Base-by-base conservation (phyloP, 441 rosid genomes). In the Brassica balearica region DNA sequence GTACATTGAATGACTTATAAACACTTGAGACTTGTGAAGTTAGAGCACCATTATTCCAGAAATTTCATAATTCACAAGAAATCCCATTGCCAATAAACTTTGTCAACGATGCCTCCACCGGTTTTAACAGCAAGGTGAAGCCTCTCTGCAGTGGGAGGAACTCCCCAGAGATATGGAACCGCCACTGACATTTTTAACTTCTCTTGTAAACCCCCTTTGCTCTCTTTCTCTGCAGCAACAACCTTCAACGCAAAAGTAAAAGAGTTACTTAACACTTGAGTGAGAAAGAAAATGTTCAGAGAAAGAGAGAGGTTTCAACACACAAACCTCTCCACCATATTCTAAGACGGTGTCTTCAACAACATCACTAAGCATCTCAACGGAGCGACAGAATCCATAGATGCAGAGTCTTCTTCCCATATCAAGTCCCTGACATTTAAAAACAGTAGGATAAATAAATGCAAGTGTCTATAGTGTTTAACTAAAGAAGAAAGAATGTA, bases 71-170 rank as follows among this genome's bases (percentile, higher is more conserved):
- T 74, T 87, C 84, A 94, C 85, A 89, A 84, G 81, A 92, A 92
- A 77, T 92, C 86, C 95, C 97, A 95, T 80, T 95, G 95, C 95
- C 98, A 88, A 48, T 83, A 91, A 59, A 92, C 89, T 82, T 91
- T 95, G 66, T 95, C 97, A 2, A 92, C 96, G 2, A 95, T 95
- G 65, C 99, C 99, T 75, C 97, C 97, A 11, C 99, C 99, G 0
- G 89, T 89, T 72, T 84, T 84, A 69, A 95, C 99, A 1, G 97
- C 99, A 29, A 90, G 92, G 73, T 94, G 94, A 72, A 92, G 99
- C 51, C 91, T 91, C 74, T 95, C 99, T 0, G 99, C 89, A 68
- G 93, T 97, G 3, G 97, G 97, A 68, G 99, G 99, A 64, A 92
- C 97, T 0, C 98, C 98, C 95, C 97, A 95, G 0, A 95, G 95